Conservation (phyloP, 345 rosid genomes). For the Linum trigynum region DNA sequence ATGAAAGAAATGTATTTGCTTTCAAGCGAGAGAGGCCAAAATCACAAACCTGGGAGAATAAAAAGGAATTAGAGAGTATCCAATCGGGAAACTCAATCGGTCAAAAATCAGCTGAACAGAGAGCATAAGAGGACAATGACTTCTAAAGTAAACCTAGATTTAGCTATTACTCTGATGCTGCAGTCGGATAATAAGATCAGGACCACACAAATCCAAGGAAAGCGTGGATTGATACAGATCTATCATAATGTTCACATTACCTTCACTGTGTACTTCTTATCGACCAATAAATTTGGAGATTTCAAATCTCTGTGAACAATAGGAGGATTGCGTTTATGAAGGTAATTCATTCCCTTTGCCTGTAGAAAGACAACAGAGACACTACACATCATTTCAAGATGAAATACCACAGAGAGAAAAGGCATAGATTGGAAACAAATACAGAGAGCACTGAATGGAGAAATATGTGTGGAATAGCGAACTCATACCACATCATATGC, state of each 20-base stretch:
- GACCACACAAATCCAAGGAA: not conserved
- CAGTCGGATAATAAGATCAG: not conserved
- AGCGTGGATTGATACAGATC: not conserved
- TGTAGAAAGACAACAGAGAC: slow-evolving; percentile 24
- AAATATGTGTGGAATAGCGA: not conserved
- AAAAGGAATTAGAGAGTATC: slow-evolving; percentile 8
- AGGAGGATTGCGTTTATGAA: slow-evolving; percentile 88
- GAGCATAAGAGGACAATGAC: not conserved
- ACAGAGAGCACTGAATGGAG: not conserved
- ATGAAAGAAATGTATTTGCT: slow-evolving; percentile 90
- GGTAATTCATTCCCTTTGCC: slow-evolving; percentile 99
- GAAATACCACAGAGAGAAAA: not conserved
- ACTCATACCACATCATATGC: slow-evolving; percentile 93
- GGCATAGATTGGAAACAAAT: slow-evolving; percentile 2
- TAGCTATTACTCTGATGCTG: not conserved
- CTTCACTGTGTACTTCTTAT: slow-evolving; percentile 95
- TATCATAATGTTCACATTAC: slow-evolving; percentile 21
- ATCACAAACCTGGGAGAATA: slow-evolving; percentile 70
- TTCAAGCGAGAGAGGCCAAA: slow-evolving; percentile 97
- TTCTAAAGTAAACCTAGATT: not conserved
- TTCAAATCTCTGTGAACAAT: slow-evolving; percentile 95
- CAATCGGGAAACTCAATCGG: not conserved
- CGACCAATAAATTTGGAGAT: slow-evolving; percentile 96
- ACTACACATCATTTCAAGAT: slow-evolving; percentile 2
- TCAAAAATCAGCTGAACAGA: not conserved